Evolutionary conservation across 257 asterid genomes (phyloP).

Genomic region (Gardenia jasminoides): DNA sequence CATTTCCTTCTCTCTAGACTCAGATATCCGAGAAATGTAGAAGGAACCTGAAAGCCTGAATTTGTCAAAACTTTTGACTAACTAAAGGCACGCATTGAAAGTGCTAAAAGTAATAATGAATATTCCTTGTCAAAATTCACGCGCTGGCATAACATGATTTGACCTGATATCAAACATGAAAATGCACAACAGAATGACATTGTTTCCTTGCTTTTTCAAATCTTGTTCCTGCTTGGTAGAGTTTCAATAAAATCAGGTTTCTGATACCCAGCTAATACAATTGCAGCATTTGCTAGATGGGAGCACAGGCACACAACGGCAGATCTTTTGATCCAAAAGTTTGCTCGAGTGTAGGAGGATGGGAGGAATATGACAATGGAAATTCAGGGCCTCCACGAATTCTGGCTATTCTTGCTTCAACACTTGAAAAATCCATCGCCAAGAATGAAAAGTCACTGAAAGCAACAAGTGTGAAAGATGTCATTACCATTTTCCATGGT

Average conservation of each 20-base stretch:
- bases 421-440: conserved; percentile 27
- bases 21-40: not conserved
- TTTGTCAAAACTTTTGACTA: not conserved
- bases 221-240: not conserved
- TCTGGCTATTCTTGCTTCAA: conserved; percentile 30
- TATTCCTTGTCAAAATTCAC: conserved; percentile 7
- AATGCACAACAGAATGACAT: not conserved
- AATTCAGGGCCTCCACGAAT: conserved; percentile 27
- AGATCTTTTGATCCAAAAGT: conserved; percentile 15
- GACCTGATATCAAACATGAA: conserved; percentile 3
- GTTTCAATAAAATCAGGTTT: not conserved
- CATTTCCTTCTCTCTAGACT: not conserved
- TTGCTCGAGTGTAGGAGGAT: conserved; percentile 19
- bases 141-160: conserved; percentile 9
- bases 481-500: conserved; percentile 30
- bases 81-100: not conserved
- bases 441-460: conserved; percentile 33
- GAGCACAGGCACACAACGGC: conserved; percentile 25
- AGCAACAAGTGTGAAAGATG: conserved; percentile 24
- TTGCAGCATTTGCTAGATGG: conserved; percentile 14
- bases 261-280: not conserved
- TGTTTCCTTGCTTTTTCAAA: not conserved
- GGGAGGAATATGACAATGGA: conserved; percentile 18
- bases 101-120: not conserved
- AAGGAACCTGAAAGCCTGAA: not conserved